Base-by-base conservation (phyloP, 129 eudicot species). In the Saposhnikovia divaricata region DNA sequence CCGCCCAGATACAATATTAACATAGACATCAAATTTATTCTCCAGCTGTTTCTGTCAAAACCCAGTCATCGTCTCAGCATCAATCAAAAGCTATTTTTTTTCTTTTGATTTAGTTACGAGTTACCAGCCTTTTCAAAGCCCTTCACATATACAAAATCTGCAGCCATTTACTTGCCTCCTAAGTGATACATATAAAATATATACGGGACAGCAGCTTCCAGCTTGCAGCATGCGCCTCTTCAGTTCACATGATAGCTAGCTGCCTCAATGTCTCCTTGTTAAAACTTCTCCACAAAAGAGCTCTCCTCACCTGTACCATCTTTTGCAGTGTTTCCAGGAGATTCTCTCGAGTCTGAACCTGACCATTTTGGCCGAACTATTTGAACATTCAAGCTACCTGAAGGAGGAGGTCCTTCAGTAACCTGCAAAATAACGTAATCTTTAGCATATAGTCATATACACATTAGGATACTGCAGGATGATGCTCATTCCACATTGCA, bases 371-470 rank as follows among this genome's bases (percentile, higher is more conserved):
- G 79, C 74, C 81, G 80, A 81, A 82, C 83, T 61, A 82, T 76
- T 83, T 91, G 88, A 43, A 91, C 83, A 84, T 91, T 91, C 77
- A 91, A 81, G 72, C 88, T 74, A 83, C 69, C 69, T 61, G 89
- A 85, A 27, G 87, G 83, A 72, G 84, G 85, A 82, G 87, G 87
- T 70, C 89, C 93, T 84, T 89, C 90, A 31, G 79, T 44, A 15
- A 86, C 79, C 86, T 86, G 78, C 50, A 77, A 3, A 21, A 44
- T 76, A 51, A 34, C n/a, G 74, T 66, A 65, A 46, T 38, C 5
- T 73, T 39, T 72, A 61, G 69, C 37, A 25, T 15, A n/a, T n/a
- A n/a, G n/a, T n/a, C n/a, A n/a, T n/a, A 25, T 61, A 25, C 34
- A 61, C 34, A 61, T 2, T 61, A 61, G 69, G 69, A 61, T 28